These are phyloP conservation scores for Termitomyces heimii DNA, from an alignment of 768 basidiomycete species.

Conservation along the genomic window DNA sequence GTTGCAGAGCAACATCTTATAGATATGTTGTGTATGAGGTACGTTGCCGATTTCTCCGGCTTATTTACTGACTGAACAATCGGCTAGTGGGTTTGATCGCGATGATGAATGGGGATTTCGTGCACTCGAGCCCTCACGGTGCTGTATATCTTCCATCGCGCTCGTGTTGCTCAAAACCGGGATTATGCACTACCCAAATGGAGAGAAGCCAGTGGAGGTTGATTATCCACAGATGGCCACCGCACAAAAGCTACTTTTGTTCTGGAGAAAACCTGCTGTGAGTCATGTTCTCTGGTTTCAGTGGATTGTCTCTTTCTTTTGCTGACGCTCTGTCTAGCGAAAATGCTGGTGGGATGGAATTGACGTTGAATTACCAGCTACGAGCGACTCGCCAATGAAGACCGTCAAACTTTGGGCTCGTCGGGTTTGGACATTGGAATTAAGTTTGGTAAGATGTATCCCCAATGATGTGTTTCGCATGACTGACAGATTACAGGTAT, in stretches of 20 bases:
- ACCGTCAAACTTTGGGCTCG: constrained; percentile 92
- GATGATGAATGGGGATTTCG: constrained; percentile 99
- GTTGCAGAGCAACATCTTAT: constrained; percentile 98
- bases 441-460: constrained; percentile 67
- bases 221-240: constrained; percentile 95
- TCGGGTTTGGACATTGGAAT: constrained; percentile 96
- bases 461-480: neutral
- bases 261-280: constrained; percentile 99
- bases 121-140: constrained; percentile 90
- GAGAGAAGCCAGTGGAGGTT: constrained; percentile 70
- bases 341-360: constrained; percentile 99
- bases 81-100: constrained; percentile 83
- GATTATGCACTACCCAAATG: constrained; percentile 70
- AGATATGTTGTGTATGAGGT: constrained; percentile 99
- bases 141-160: constrained; percentile 97
- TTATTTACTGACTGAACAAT: constrained; percentile 1
- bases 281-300: constrained; percentile 20
- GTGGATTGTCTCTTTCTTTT: neutral
- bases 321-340: constrained; percentile 43
- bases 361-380: constrained; percentile 74
- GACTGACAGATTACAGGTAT: constrained; percentile 14
- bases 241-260: constrained; percentile 92
- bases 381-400: constrained; percentile 43
- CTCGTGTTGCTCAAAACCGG: constrained; percentile 97
- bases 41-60: constrained; percentile 10